These are phyloP conservation scores for Leonotis leonurus DNA, from an alignment of 257 asterid species.

Conservation along the genomic window DNA sequence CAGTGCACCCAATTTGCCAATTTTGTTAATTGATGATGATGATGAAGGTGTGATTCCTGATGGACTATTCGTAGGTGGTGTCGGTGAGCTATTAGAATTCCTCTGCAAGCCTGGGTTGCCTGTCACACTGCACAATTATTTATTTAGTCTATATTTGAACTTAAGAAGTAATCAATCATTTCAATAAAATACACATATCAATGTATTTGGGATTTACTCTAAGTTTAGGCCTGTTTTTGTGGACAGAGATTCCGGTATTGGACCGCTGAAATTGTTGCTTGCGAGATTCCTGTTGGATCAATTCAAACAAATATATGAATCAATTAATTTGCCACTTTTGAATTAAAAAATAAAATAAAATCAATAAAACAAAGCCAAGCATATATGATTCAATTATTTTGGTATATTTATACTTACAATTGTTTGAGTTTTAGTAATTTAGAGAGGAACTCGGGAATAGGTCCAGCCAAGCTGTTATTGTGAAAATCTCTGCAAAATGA, in stretches of 20 bases:
- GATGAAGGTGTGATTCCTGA: neutral
- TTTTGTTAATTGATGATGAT: neutral
- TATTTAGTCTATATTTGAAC: too few relatives aligned
- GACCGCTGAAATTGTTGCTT: constrained; percentile 41
- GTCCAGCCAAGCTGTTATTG: constrained; percentile 40
- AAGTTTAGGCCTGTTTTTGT: constrained; percentile 34
- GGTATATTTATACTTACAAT: constrained; percentile 26
- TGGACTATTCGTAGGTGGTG: neutral
- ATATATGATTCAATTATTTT: neutral
- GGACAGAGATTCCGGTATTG: constrained; percentile 40
- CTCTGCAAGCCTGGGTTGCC: constrained; percentile 32
- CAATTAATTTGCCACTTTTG: neutral
- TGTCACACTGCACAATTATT: constrained; percentile 20
- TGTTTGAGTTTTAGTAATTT: constrained; percentile 40
- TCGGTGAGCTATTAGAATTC: neutral
- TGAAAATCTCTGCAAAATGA: constrained; percentile 41
- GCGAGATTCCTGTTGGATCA: constrained; percentile 53
- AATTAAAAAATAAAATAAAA: too few relatives aligned
- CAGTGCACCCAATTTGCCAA: constrained; percentile 18
- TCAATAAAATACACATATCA: too few relatives aligned
- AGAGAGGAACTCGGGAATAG: constrained; percentile 54
- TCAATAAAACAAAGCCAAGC: neutral
- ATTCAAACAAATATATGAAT: too few relatives aligned
- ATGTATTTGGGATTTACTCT: constrained; percentile 16
- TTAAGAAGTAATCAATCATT: too few relatives aligned